These are phyloP conservation scores for Phytophthora foliorum DNA, from an alignment of 352 stramenopile genomes.

Conservation along the genomic window DNA sequence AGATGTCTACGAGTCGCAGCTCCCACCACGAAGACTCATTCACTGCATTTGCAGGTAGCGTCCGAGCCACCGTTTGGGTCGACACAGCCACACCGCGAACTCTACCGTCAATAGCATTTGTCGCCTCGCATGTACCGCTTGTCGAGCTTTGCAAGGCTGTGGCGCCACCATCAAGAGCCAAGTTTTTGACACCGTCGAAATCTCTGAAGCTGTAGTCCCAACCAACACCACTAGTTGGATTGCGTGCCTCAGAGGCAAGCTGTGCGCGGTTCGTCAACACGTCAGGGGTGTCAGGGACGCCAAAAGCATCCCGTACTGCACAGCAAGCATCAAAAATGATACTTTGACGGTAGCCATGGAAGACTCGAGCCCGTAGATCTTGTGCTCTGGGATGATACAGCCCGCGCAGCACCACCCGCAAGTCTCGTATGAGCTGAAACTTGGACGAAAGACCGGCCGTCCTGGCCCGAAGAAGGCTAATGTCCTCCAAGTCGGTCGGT, in stretches of 20 bases:
- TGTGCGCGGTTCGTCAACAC: conserved; percentile 60
- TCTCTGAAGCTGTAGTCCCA: conserved; percentile 82
- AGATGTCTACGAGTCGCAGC: conserved; percentile 55
- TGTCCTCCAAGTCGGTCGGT: conserved; percentile 28
- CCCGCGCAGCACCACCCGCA: conserved; percentile 63
- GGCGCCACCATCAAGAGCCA: conserved; percentile 59
- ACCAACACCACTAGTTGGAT: conserved; percentile 71
- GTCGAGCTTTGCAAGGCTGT: conserved; percentile 79
- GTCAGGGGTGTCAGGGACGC: conserved; percentile 41
- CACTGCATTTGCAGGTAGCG: conserved; percentile 33
- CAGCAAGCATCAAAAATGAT: conserved; percentile 66
- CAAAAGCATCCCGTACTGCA: conserved; percentile 48
- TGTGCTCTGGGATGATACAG: conserved; percentile 75
- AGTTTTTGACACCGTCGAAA: conserved; percentile 48
- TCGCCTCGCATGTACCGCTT: conserved; percentile 54
- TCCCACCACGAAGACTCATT: conserved; percentile 76
- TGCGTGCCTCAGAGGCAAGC: conserved; percentile 44
- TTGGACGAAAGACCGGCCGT: conserved; percentile 60
- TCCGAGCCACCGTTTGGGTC: conserved; percentile 62
- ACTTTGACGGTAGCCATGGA: conserved; percentile 52
- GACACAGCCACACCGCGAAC: conserved; percentile 50
- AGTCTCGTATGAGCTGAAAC: conserved; percentile 60
- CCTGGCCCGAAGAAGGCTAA: conserved; percentile 29
- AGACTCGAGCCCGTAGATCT: conserved; percentile 61
- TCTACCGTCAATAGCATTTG: conserved; percentile 76